A percentile compares a stretch with the other conserved stretches of the same genome.
phyloP scores from a whole-genome alignment of 345 rosid genomes.

The Eucalyptus cloeziana region DNA sequence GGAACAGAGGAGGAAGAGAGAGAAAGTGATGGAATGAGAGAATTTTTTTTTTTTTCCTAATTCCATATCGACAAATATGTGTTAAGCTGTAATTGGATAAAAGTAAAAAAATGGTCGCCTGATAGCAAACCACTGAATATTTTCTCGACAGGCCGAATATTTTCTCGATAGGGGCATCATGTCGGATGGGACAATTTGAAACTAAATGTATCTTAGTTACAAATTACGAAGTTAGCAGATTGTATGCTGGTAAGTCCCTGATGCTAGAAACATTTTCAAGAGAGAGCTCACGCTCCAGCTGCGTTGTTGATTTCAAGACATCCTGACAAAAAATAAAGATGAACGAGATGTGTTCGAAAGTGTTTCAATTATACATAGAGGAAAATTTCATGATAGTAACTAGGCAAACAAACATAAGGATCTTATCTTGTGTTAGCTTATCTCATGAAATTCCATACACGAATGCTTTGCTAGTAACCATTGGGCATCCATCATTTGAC shows the following conservation, averaged over 20 bases:
- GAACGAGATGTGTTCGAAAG: neutral
- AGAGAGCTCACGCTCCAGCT: conserved; percentile 67
- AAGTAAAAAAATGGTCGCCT: no score
- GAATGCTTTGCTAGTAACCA: conserved; percentile 16
- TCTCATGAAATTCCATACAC: conserved; percentile 75
- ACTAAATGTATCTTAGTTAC: neutral
- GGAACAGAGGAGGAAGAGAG: no score
- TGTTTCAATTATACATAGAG: neutral
- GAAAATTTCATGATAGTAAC: neutral
- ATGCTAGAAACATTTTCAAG: conserved; percentile 45
- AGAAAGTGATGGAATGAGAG: no score
- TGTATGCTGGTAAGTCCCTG: conserved; percentile 63
- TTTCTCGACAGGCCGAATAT: no score
- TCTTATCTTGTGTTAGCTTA: conserved; percentile 1
- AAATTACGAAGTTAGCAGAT: conserved; percentile 21
- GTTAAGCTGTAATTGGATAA: no score
- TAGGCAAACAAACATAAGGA: neutral
- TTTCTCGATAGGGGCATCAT: no score
- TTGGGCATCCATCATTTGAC: conserved; percentile 19
- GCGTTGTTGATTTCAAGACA: conserved; percentile 61
- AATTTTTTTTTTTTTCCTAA: no score
- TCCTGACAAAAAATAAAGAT: conserved; percentile 26
- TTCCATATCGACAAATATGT: no score
- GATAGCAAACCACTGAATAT: no score
- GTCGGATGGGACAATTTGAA: neutral